These are phyloP conservation scores for Capronia americana DNA, from an alignment of 2,329 filamentous ascomycete species.

Conservation along the genomic window DNA sequence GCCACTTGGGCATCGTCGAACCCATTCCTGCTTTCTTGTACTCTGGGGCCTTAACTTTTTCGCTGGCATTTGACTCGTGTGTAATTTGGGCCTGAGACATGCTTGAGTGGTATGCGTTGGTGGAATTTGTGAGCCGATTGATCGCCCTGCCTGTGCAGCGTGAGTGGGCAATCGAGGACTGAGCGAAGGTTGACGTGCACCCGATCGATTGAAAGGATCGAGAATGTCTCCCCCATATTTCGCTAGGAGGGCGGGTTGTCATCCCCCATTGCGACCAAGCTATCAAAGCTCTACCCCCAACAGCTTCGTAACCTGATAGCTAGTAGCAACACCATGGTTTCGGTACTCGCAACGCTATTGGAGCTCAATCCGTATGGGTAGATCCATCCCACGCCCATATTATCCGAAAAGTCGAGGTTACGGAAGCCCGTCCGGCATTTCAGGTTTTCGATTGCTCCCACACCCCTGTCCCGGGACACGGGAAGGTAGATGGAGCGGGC, in stretches of 20 bases:
- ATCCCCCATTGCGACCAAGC: background rate
- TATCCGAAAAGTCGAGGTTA: conserved; percentile 7
- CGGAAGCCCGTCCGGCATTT: conserved; percentile 10
- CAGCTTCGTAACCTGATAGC: background rate
- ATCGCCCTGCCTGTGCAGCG: conserved; percentile 24
- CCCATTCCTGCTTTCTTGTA: conserved; percentile 7
- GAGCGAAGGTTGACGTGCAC: conserved; percentile 20
- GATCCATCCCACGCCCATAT: conserved; percentile 14
- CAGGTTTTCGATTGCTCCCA: conserved; percentile 13
- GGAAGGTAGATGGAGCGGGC: background rate
- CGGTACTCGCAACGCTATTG: background rate
- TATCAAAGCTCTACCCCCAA: background rate
- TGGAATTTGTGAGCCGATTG: conserved; percentile 26
- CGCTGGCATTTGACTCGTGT: conserved; percentile 11
- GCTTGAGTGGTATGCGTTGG: conserved; percentile 24
- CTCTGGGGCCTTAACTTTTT: conserved; percentile 13
- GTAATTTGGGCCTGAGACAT: conserved; percentile 22
- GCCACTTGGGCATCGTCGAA: conserved; percentile 6
- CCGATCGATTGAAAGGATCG: conserved; percentile 23
- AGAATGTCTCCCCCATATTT: conserved; percentile 15
- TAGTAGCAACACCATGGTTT: conserved; percentile 17
- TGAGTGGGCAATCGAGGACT: conserved; percentile 10
- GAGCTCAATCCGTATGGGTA: background rate
- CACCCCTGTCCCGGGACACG: conserved; percentile 4
- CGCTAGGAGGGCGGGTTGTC: conserved; percentile 10